Percentiles rank a stretch among this genome's conserved stretches.
These are phyloP conservation scores for Penicillium diatomitis DNA, from an alignment of 495 filamentous ascomycete genomes.

Conservation along the genomic window DNA sequence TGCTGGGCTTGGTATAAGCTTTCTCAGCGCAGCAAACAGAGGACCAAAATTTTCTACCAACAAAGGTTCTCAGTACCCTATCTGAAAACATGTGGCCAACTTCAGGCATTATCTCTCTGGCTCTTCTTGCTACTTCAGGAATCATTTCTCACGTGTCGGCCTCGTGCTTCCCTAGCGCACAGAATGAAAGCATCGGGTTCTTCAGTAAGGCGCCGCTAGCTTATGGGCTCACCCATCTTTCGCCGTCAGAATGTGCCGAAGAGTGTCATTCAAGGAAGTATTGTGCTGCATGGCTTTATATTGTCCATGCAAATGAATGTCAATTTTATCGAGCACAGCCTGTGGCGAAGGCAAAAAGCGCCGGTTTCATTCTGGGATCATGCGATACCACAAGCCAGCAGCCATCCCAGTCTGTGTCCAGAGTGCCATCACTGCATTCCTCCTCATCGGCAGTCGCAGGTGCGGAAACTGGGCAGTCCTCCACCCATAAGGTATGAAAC, in stretches of 20 bases:
- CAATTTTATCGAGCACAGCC: constrained; percentile 3
- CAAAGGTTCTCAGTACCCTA: not conserved
- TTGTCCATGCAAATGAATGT: constrained; percentile 3
- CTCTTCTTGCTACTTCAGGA: not conserved
- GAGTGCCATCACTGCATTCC: not conserved
- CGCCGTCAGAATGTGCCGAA: constrained; percentile 4
- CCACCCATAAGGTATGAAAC: not conserved
- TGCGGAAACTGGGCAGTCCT: not conserved
- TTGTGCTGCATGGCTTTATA: constrained; percentile 3
- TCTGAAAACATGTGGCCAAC: not conserved
- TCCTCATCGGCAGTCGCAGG: not conserved
- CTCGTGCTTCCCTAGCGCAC: constrained; percentile 4
- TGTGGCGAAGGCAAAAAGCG: constrained; percentile 4
- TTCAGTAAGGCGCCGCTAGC: constrained; percentile 5
- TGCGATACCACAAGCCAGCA: not conserved
- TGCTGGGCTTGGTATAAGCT: too few species aligned
- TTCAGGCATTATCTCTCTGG: not conserved
- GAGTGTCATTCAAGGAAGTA: constrained; percentile 1
- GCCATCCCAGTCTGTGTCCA: not conserved
- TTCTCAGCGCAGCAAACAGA: too few species aligned
- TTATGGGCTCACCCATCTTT: constrained; percentile 2
- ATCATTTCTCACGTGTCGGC: constrained; percentile 1
- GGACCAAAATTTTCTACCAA: not conserved
- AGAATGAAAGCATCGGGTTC: constrained; percentile 4
- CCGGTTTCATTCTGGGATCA: constrained; percentile 5